These are phyloP conservation scores for Tetradesmus lagerheimii DNA, from an alignment of 139 green algal species.

Conservation along the genomic window DNA sequence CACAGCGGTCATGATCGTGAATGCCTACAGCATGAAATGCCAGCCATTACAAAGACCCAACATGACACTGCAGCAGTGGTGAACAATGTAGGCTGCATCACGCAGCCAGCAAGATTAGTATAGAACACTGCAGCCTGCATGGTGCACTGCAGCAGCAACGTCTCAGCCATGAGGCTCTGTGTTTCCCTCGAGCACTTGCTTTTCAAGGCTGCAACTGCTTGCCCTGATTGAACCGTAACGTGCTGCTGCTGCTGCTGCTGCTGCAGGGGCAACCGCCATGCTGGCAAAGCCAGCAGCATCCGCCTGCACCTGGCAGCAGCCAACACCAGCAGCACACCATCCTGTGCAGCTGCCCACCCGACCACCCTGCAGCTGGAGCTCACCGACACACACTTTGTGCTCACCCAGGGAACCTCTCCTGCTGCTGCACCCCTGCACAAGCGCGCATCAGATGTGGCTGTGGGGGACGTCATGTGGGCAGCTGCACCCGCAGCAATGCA, in stretches of 20 bases:
- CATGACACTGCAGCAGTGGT: no score
- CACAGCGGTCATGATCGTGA: no score
- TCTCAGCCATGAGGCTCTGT: no score
- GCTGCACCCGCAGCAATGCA: no score
- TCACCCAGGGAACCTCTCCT: not conserved
- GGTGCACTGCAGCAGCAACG: no score
- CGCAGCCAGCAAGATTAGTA: no score
- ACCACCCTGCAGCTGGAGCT: not conserved
- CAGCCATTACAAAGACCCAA: no score
- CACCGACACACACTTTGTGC: conserved; percentile 8
- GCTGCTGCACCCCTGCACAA: not conserved
- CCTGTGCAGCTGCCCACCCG: not conserved
- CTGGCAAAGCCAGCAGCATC: not conserved
- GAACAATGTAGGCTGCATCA: no score
- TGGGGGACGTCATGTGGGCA: no score
- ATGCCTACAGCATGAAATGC: no score
- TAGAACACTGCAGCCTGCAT: no score
- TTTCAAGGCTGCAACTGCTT: not conserved
- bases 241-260: not conserved
- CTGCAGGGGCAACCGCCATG: not conserved
- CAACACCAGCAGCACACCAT: not conserved
- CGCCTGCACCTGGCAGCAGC: not conserved
- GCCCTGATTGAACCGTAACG: not conserved
- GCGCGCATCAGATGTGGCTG: not conserved
- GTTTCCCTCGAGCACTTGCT: not conserved